Evolutionary conservation across 176 grass and related monocot species (phyloP).

Genomic region (Phragmites australis): DNA sequence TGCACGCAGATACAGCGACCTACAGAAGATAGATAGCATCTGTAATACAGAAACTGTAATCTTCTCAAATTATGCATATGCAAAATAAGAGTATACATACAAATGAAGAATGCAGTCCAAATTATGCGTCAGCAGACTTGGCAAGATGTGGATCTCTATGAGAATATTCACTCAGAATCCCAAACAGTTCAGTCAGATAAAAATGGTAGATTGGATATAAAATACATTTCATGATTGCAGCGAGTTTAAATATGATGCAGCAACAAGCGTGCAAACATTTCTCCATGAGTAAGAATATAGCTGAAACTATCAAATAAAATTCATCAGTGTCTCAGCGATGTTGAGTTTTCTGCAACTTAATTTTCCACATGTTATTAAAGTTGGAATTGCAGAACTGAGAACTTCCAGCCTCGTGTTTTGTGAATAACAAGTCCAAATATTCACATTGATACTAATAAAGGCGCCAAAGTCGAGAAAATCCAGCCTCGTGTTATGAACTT

Average conservation of each 20-base stretch:
- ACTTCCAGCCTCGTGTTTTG: not conserved
- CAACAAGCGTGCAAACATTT: not conserved
- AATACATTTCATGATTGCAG: not conserved
- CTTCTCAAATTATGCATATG: not conserved
- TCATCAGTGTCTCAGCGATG: not conserved
- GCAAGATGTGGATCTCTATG: not conserved
- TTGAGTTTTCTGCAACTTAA: not conserved
- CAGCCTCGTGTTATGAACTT: too few species aligned
- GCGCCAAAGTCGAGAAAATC: not conserved
- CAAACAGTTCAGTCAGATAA: not conserved
- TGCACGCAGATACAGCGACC: conserved; percentile 55
- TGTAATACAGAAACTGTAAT: not conserved
- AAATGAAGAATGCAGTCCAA: not conserved
- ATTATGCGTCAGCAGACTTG: not conserved
- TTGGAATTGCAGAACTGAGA: not conserved
- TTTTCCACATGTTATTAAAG: not conserved
- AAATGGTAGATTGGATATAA: not conserved
- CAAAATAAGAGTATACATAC: not conserved
- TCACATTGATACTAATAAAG: not conserved
- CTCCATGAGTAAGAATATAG: not conserved
- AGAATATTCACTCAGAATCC: not conserved
- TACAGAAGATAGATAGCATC: conserved; percentile 34
- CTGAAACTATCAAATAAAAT: not conserved
- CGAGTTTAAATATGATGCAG: not conserved
- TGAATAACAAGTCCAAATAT: not conserved